Evolutionary conservation across 495 filamentous ascomycete genomes (phyloP), one percentile per base, ranked within the genome.

Genomic region (Talaromyces liani): DNA sequence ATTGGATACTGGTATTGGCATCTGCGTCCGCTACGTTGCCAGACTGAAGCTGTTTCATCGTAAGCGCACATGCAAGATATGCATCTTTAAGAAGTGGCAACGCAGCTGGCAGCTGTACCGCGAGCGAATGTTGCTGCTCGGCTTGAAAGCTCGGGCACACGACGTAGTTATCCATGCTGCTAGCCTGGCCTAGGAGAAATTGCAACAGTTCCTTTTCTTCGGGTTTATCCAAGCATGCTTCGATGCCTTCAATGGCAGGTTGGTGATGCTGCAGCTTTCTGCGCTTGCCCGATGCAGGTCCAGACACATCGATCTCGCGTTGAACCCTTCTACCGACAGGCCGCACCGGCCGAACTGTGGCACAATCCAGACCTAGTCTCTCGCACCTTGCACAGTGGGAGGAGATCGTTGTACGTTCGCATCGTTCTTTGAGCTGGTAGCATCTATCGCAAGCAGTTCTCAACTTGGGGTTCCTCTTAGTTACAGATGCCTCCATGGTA

Each of bases 371-470:
- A 27, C 58, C 33, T 20, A 60, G 36, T 14, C 58, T 60, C 36
- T 25, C 7, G 39, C 58, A 60, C 39, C 58, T 34, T 27, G 34
- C 58, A 27, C 58, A 60, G 9, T 24, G 22, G 34, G 4, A 22
- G 58, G 33, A 41, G 22, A 22, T 39, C n/a, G 58, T 60, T 27
- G 36, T 24, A 6, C 58, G 36, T 36, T 60, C 33, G 36, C 58
- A 60, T 60, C 58, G 33, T 45, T 60, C 58, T 60, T 60, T 60
- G 58, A 60, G 33, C 14, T 60, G 14, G 58, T 60, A 60, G 22
- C 58, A 60, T 45, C 58, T 20, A 45, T 60, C 36, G 22, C 58
- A 60, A n/a, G 58, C 58, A 16, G 51, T 25, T 27, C 51, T 55
- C 4, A 55, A 9, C 9, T 55, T 55, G 2, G 51, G 51, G 1